Conservation (phyloP, 1,139 yeast genomes). For the Yamadazyma trypodendri region DNA sequence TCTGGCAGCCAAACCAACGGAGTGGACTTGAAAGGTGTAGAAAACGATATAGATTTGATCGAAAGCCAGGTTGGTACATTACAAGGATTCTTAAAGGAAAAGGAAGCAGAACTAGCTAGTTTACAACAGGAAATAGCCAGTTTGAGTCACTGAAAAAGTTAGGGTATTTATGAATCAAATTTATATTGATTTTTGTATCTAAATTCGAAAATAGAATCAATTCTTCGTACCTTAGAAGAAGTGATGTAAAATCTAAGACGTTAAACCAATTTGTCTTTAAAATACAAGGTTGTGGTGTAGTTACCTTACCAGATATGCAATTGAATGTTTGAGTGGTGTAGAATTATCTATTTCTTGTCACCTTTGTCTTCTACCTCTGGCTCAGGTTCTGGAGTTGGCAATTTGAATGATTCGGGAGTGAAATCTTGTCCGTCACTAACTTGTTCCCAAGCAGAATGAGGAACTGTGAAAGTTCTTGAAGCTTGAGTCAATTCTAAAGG, state of each 20-base stretch:
- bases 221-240: background rate
- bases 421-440: slow-evolving; percentile 85
- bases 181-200: background rate
- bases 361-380: slow-evolving; percentile 49
- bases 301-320: slow-evolving; percentile 1
- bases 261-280: background rate
- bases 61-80: slow-evolving; percentile 63
- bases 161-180: background rate
- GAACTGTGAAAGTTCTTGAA: slow-evolving; percentile 86
- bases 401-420: slow-evolving; percentile 77
- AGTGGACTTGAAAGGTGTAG: slow-evolving; percentile 40
- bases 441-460: slow-evolving; percentile 89
- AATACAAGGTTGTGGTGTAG: background rate
- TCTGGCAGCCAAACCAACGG: slow-evolving; percentile 11
- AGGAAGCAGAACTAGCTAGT: slow-evolving; percentile 49
- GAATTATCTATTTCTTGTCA: slow-evolving; percentile 21
- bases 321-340: background rate
- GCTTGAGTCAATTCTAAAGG: slow-evolving; percentile 91
- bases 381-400: slow-evolving; percentile 82
- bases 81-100: slow-evolving; percentile 53
- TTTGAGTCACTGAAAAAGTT: background rate
- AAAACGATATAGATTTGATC: slow-evolving; percentile 61
- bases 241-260: slow-evolving; percentile 1
- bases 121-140: slow-evolving; percentile 35
- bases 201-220: background rate